Evolutionary conservation across 805 yeast genomes (phyloP).

Genomic region (Wickerhamiella sorbophila): DNA sequence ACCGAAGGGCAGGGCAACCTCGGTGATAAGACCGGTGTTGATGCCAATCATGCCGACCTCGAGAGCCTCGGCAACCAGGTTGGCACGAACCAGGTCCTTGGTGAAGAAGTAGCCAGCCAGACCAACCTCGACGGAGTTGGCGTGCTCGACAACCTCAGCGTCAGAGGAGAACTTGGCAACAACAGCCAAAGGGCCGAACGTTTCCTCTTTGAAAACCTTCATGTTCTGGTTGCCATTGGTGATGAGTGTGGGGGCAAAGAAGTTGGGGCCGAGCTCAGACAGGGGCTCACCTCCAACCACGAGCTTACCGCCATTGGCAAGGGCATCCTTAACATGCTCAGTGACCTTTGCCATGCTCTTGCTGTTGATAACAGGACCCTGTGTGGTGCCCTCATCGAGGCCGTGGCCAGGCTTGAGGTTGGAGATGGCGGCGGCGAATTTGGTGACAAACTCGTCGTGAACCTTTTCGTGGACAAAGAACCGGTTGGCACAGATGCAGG

Average conservation of each 20-base stretch:
- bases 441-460: conserved; percentile 46
- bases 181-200: conserved; percentile 72
- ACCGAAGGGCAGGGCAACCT: conserved; percentile 37
- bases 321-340: conserved; percentile 52
- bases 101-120: conserved; percentile 67
- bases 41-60: conserved; percentile 75
- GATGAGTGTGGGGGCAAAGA: conserved; percentile 55
- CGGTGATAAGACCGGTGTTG: conserved; percentile 61
- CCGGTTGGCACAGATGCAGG: conserved; percentile 70
- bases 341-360: conserved; percentile 48
- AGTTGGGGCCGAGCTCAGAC: conserved; percentile 43
- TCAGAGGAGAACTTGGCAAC: conserved; percentile 49
- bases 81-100: conserved; percentile 37
- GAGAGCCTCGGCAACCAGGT: conserved; percentile 50
- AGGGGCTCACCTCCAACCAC: conserved; percentile 45
- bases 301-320: conserved; percentile 47
- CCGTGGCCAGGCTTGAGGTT: conserved; percentile 49
- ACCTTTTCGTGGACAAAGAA: conserved; percentile 48
- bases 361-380: conserved; percentile 61
- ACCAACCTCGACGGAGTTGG: conserved; percentile 59
- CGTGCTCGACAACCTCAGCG: conserved; percentile 45
- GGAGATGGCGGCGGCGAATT: conserved; percentile 33
- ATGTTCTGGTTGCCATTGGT: conserved; percentile 38
- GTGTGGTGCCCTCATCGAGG: conserved; percentile 41
- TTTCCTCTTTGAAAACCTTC: conserved; percentile 48